Evolutionary conservation across 164 flowering plant genomes (phyloP), one percentile per base, ranked within the genome.

Genomic region (Annona cherimola): DNA sequence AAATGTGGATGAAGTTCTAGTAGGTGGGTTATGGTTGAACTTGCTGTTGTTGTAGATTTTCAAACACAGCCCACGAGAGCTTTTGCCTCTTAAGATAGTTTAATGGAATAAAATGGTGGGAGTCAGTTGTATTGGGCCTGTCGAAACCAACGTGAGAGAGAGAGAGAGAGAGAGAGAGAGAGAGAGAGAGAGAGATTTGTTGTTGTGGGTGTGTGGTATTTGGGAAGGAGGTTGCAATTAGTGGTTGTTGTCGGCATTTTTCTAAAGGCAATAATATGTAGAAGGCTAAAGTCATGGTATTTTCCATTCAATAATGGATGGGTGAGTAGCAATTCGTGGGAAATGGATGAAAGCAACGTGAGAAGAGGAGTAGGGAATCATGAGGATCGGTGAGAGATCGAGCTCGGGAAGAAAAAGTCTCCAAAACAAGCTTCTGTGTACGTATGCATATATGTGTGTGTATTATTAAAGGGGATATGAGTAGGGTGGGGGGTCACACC

Each of bases 181-280:
- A 16, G 42, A 7, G 7, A 39, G 61, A 2, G 70, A 40, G 46
- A 42, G 63, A 70, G 67, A 63, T 72, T 26, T 26, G 35, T 26
- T 26, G 35, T 26, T 26, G 35, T 26, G 35, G 35, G 35, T 26
- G 35, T 26, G 70, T 44, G 73, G 19, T 65, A 70, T 66, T 71
- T 68, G 76, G 76, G 75, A 26, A 71, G 5, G 66, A 69, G 71
- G 73, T 74, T 77, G 79, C 77, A 79, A 71, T 71, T 42, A 69
- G 79, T 63, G 71, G 69, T 59, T 66, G 65, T 60, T 74, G 82
- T 80, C 76, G 82, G 82, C 76, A 77, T 77, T 76, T 64, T 74
- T 67, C 65, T 71, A 76, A 69, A 68, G 69, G 75, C 74, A 76
- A 68, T 69, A 76, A 76, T 73, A 57, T 46, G 45, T 64, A 55